Evolutionary conservation across 2,329 filamentous ascomycete genomes (phyloP).

Genomic region (Paramyrothecium roridum): DNA sequence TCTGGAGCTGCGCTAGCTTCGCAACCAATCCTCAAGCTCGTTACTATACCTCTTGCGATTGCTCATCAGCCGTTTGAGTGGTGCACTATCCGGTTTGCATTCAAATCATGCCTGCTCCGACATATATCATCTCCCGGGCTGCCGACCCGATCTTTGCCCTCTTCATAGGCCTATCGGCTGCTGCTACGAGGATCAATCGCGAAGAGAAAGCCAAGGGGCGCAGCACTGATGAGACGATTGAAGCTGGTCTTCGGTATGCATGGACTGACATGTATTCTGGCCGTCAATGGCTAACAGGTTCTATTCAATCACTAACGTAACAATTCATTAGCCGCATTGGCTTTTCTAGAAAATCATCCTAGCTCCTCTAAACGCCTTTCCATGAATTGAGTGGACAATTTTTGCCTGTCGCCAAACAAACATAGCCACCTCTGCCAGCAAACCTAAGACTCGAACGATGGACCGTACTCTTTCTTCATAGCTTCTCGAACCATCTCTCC

Average conservation of each 20-base stretch:
- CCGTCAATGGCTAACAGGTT: too few species aligned
- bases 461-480: slow-evolving; percentile 65
- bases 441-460: slow-evolving; percentile 37
- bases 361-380: too few species aligned
- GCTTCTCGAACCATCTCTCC: slow-evolving; percentile 67
- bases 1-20: too few species aligned
- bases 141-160: slow-evolving; percentile 59
- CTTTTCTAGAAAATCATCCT: slow-evolving; percentile 13
- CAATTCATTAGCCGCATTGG: slow-evolving; percentile 24
- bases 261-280: not conserved
- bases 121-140: slow-evolving; percentile 58
- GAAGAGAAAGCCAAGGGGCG: slow-evolving; percentile 57
- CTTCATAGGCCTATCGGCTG: slow-evolving; percentile 52
- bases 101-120: slow-evolving; percentile 45
- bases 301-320: not conserved
- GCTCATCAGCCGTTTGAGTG: too few species aligned
- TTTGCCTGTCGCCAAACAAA: too few species aligned
- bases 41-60: too few species aligned
- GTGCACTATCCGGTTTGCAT: not conserved
- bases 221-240: slow-evolving; percentile 47
- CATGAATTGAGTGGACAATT: too few species aligned
- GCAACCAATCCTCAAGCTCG: too few species aligned
- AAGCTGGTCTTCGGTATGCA: slow-evolving; percentile 40
- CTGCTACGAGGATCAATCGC: slow-evolving; percentile 55
- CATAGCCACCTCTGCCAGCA: slow-evolving; percentile 7